phyloP scores from a whole-genome alignment of 257 asterid genomes.

The Cordia subcordata region DNA sequence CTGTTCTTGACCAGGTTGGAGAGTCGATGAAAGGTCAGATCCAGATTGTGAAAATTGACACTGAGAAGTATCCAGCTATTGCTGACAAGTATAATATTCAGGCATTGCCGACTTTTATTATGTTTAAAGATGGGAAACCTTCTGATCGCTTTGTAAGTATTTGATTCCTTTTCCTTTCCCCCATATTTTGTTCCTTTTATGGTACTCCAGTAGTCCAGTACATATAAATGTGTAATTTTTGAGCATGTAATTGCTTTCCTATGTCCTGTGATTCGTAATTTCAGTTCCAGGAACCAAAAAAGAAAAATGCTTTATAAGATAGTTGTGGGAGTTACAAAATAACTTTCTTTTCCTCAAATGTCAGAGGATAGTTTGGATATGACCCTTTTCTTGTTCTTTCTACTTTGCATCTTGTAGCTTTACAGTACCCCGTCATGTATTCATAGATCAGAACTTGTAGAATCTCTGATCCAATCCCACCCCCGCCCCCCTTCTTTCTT shows the following conservation, averaged over 20 bases:
- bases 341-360: too few species aligned
- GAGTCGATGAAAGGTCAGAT: slow-evolving; percentile 61
- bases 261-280: neutral
- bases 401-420: too few species aligned
- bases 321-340: too few species aligned
- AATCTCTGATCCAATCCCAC: too few species aligned
- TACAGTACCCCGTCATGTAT: too few species aligned
- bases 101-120: slow-evolving; percentile 89
- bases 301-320: too few species aligned
- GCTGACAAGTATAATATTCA: slow-evolving; percentile 74
- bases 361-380: too few species aligned
- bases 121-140: slow-evolving; percentile 88
- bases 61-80: slow-evolving; percentile 79
- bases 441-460: too few species aligned
- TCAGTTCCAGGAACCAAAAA: neutral
- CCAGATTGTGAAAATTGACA: slow-evolving; percentile 84
- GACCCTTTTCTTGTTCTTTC: too few species aligned
- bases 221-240: neutral
- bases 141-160: slow-evolving; percentile 83
- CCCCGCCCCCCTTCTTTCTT: too few species aligned
- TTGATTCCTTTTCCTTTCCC: slow-evolving; percentile 6
- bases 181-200: slow-evolving; percentile 2
- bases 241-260: too few species aligned
- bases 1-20: slow-evolving; percentile 73
- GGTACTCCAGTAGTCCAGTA: too few species aligned